Evolutionary conservation across 2,329 filamentous ascomycete genomes (phyloP).

Genomic region (Penicillium oxalicum): DNA sequence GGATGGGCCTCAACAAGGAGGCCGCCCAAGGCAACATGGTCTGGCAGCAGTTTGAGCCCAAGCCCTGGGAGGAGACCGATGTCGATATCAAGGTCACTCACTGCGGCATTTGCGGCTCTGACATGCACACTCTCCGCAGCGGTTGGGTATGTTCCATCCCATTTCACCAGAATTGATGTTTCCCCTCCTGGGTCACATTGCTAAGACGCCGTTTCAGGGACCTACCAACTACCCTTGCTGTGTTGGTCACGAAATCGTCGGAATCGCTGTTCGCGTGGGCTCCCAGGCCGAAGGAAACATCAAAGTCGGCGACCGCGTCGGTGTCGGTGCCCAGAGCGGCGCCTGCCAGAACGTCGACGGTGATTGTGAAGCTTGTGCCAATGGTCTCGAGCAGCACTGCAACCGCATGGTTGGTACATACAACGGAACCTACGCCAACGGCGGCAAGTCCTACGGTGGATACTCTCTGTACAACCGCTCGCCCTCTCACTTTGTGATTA

Average conservation of each 20-base stretch:
- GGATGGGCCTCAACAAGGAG: slow-evolving; percentile 47
- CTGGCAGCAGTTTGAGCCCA: slow-evolving; percentile 54
- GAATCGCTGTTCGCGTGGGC: slow-evolving; percentile 53
- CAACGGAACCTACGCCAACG: slow-evolving; percentile 38
- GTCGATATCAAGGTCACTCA: slow-evolving; percentile 59
- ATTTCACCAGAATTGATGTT: too few relatives aligned
- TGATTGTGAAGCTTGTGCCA: slow-evolving; percentile 49
- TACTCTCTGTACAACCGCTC: slow-evolving; percentile 53
- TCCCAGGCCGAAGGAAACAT: slow-evolving; percentile 31
- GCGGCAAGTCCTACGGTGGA: slow-evolving; percentile 62
- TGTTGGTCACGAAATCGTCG: slow-evolving; percentile 62
- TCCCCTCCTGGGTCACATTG: too few relatives aligned
- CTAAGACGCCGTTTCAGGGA: slow-evolving; percentile 16
- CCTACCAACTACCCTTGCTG: slow-evolving; percentile 41
- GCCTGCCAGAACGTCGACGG: slow-evolving; percentile 44
- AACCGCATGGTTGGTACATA: slow-evolving; percentile 26
- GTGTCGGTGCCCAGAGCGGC: slow-evolving; percentile 56
- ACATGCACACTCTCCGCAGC: slow-evolving; percentile 53
- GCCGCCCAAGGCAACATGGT: slow-evolving; percentile 49
- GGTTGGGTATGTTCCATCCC: slow-evolving; percentile 31
- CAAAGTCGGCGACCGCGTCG: slow-evolving; percentile 35
- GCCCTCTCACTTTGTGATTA: slow-evolving; percentile 53
- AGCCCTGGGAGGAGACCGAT: slow-evolving; percentile 59
- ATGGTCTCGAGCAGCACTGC: slow-evolving; percentile 34
- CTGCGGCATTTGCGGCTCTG: slow-evolving; percentile 60